Evolutionary conservation across 352 stramenopile genomes (phyloP), one percentile per base, ranked within the genome.

Genomic region (Pythium biforme): DNA sequence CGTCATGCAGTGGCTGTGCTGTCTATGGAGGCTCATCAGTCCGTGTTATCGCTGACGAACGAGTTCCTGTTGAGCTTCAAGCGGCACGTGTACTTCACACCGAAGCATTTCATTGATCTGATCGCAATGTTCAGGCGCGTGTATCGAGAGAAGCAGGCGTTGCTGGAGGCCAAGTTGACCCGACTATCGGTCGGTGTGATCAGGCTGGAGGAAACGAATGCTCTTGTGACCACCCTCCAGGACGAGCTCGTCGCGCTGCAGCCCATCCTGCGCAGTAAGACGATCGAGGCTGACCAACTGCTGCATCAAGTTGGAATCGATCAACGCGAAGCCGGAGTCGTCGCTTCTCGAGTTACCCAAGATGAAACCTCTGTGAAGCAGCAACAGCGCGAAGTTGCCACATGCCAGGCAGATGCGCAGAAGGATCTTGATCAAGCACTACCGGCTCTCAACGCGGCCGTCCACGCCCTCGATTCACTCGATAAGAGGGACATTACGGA

Each of bases 31-130:
- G 67, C 77, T 0, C 83, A 93, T 50, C 66, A 84, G 31, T 81
- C 69, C 0, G 65, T 74, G 1, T 57, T 62, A 17, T 17, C 25
- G 1, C 4, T 68, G n/a, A 58, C 74, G 6, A 41, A 50, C 10
- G 54, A 64, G 4, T 90, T 89, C 57, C 59, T 84, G 9, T 26
- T 50, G 2, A 40, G 70, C 12, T 74, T 48, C 31, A 70, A 76
- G 41, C 65, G 85, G 0, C 71, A 72, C 8, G 74, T 88, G 15
- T 85, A 83, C 54, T 65, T 90, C 20, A 93, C 84, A 8, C 93
- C 90, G 22, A 84, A 93, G 39, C 85, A 95, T 48, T 97, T 96
- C 54, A 73, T 98, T 15, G 91, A 97, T 55, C 63, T 98, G 15
- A 93, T 98, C 23, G 66, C 83, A 5, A 78, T 95, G 20, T 98